Evolutionary conservation across 1,139 yeast genomes (phyloP).

Genomic region (Taiozyma sp.): DNA sequence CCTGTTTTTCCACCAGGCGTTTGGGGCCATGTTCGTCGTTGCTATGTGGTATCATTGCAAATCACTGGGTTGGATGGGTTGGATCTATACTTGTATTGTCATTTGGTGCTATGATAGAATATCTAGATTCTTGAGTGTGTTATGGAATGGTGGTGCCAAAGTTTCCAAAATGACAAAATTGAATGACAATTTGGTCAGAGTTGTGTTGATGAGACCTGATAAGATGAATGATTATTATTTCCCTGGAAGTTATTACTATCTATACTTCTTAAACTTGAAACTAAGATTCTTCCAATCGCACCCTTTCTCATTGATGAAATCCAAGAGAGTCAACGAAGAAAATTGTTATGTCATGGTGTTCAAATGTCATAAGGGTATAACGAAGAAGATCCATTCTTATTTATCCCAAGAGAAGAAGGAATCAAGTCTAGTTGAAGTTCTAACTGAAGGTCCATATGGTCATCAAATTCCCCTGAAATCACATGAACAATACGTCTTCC

Average conservation of each 20-base stretch:
- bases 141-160: conserved; percentile 33
- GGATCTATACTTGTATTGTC: conserved; percentile 36
- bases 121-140: conserved; percentile 29
- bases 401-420: conserved; percentile 3
- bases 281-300: conserved; percentile 48
- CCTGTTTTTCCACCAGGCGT: conserved; percentile 30
- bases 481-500: conserved; percentile 48
- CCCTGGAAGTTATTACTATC: conserved; percentile 40
- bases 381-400: conserved; percentile 25
- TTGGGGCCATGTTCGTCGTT: conserved; percentile 32
- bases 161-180: conserved; percentile 27
- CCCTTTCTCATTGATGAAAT: conserved; percentile 42
- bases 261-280: conserved; percentile 28
- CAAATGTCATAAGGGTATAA: conserved; percentile 36
- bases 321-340: conserved; percentile 25
- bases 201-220: conserved; percentile 26
- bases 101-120: conserved; percentile 35
- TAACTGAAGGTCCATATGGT: conserved; percentile 35
- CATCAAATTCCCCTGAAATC: conserved; percentile 42
- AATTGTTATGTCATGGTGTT: conserved; percentile 29
- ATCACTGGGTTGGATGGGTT: conserved; percentile 38
- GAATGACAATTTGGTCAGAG: conserved; percentile 34
- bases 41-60: conserved; percentile 37
- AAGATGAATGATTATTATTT: conserved; percentile 23
- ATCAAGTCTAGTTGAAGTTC: conserved; percentile 14